phyloP scores from a whole-genome alignment of 2,329 filamentous ascomycete genomes.

The Penicillium sp. region DNA sequence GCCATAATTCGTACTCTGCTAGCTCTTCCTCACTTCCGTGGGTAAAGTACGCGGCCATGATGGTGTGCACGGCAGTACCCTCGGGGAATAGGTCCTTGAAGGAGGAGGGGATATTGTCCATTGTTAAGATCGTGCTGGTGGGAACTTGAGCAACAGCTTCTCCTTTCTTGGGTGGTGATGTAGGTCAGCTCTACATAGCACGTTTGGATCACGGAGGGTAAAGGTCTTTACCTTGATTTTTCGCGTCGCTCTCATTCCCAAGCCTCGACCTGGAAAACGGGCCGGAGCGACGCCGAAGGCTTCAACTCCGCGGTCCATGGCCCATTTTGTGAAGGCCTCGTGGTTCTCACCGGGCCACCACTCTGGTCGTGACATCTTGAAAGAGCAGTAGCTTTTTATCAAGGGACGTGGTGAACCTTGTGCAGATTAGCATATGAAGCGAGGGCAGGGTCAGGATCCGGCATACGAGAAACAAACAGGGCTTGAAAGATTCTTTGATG shows the following conservation, averaged over 20 bases:
- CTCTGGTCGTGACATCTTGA: constrained; percentile 30
- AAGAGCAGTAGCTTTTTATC: not conserved
- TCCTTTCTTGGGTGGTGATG: constrained; percentile 52
- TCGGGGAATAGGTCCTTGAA: constrained; percentile 58
- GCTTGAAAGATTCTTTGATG: not conserved
- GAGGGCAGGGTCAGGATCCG: not conserved
- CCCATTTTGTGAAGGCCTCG: constrained; percentile 69
- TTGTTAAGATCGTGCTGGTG: constrained; percentile 63
- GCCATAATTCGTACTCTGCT: constrained; percentile 61
- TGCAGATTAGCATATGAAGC: constrained; percentile 6
- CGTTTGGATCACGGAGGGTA: not conserved
- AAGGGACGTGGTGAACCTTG: constrained; percentile 3
- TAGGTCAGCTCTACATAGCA: not conserved
- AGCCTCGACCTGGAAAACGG: constrained; percentile 70
- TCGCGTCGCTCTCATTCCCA: constrained; percentile 74
- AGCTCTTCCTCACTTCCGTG: constrained; percentile 53
- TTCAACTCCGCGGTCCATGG: constrained; percentile 63
- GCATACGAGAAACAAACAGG: not conserved
- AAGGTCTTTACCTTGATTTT: constrained; percentile 61
- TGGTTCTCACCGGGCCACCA: constrained; percentile 44
- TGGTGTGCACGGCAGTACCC: constrained; percentile 67
- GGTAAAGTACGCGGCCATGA: constrained; percentile 70
- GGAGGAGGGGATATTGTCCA: constrained; percentile 60
- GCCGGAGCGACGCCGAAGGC: constrained; percentile 70
- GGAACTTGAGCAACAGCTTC: constrained; percentile 69